phyloP scores from a whole-genome alignment of 768 basidiomycete species.

The Lenzites betulinus region DNA sequence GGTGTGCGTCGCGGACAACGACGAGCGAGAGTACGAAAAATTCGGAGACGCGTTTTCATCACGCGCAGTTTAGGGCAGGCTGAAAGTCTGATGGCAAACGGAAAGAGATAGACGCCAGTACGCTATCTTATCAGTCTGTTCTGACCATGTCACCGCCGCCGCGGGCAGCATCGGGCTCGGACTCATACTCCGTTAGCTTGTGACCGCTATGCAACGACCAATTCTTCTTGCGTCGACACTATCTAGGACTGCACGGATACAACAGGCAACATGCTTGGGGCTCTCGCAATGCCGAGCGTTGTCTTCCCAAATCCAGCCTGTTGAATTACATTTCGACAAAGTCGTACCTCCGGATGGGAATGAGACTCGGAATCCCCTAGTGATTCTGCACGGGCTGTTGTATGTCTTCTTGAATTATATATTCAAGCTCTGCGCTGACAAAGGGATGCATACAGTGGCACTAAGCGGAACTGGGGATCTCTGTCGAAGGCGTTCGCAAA shows the following conservation, averaged over 20 bases:
- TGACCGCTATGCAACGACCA: not conserved
- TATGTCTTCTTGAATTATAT: conserved; percentile 4
- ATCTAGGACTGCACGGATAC: not conserved
- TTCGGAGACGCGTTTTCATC: conserved; percentile 19
- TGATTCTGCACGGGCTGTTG: conserved; percentile 41
- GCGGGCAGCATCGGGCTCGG: not conserved
- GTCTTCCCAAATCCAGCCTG: conserved; percentile 12
- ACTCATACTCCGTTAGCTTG: not conserved
- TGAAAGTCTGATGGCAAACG: not conserved
- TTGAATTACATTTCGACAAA: conserved; percentile 33
- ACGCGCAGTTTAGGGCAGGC: conserved; percentile 25
- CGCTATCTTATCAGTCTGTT: not conserved
- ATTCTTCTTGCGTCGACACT: not conserved
- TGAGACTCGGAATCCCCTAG: conserved; percentile 31
- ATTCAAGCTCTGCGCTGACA: not conserved
- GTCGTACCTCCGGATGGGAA: conserved; percentile 28
- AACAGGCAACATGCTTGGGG: too few species aligned
- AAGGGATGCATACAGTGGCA: conserved; percentile 54
- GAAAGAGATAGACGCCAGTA: conserved; percentile 8
- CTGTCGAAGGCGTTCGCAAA: conserved; percentile 74
- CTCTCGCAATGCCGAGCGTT: not conserved
- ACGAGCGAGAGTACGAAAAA: conserved; percentile 8
- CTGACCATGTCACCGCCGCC: not conserved
- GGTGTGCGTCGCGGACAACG: not conserved
- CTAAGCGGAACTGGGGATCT: conserved; percentile 88